Percentiles rank a stretch among this genome's conserved stretches.
phyloP scores from a whole-genome alignment of 805 yeast species.

The Hagleromyces aurorensis region DNA sequence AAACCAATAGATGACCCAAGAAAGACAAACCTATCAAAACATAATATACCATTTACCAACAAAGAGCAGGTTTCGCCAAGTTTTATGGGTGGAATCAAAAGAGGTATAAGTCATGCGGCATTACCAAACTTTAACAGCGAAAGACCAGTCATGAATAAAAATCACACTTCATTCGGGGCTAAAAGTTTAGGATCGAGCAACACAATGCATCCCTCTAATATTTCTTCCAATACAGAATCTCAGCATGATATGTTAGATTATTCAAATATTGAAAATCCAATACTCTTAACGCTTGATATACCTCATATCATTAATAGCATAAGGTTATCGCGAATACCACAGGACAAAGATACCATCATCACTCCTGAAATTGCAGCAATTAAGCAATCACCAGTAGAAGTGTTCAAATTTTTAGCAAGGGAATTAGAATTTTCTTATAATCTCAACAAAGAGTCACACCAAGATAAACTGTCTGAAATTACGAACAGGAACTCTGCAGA shows the following conservation, averaged over 20 bases:
- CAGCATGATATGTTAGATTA: constrained; percentile 8
- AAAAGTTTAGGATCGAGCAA: constrained; percentile 13
- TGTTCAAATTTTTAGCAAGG: constrained; percentile 28
- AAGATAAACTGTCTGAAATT: constrained; percentile 6
- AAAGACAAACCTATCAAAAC: no score
- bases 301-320: constrained; percentile 26
- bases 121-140: constrained; percentile 10
- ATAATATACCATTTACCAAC: no score
- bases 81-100: constrained; percentile 10
- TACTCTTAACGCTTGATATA: constrained; percentile 23
- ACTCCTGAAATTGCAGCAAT: constrained; percentile 12
- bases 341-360: constrained; percentile 5
- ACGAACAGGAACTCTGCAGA: constrained; percentile 11
- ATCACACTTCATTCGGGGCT: constrained; percentile 11
- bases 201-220: constrained; percentile 4
- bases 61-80: no score
- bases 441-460: constrained; percentile 14
- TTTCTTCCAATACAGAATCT: constrained; percentile 8
- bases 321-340: constrained; percentile 16
- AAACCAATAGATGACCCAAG: no score
- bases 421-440: constrained; percentile 27
- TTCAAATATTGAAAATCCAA: constrained; percentile 15
- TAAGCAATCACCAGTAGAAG: constrained; percentile 27
- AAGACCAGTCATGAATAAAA: constrained; percentile 11
- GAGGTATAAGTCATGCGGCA: constrained; percentile 15